Base-by-base conservation (phyloP, 192 early-diverging fungal genomes). In the Backusella mclennaniae region DNA sequence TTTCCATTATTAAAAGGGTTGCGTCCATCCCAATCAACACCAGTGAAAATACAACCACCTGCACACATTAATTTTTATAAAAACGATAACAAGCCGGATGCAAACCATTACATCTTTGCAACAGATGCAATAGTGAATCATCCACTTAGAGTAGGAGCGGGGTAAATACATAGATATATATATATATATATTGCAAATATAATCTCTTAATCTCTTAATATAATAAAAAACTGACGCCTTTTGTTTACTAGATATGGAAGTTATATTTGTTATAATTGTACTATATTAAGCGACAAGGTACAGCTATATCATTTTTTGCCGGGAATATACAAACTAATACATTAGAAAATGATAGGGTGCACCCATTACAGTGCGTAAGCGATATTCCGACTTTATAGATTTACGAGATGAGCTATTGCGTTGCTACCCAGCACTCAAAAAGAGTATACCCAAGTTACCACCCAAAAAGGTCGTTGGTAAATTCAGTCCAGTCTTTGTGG, bases 301-400 rank as follows among this genome's bases (percentile, higher is more conserved):
- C 42, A 19, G 2, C 12, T 12, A 56, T 9, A 74, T 44, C 1
- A 19, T 26, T 6, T 38, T 31, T 66, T 3, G 8, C 17, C 3
- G 66, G 26, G 26, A 26, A 26, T 26, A 26, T 26, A 26, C 26
- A 26, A 67, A 17, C 36, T 38, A 38, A 38, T 8, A 26, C 26
- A 26, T 0, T 26, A 26, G 26, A 26, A 26, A 38, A n/a, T 7
- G 17, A 31, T 6, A 83, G 84, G 80, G 77, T 2, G 74, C 79
- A 19, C 69, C 75, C 1, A 83, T 88, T 42, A 79, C 77, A 31
- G 82, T 84, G 0, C 67, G 77, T 4, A 88, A 88, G 63, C 83
- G 84, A 3, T 88, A 88, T 39, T 82, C 85, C 33, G 87, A 88
- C 66, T 88, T 88, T 76, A 81, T 88, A 6, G 72, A 78, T 0